Conservation (phyloP, 2,329 filamentous ascomycete genomes). For the Arthrobotrys musiformis region DNA sequence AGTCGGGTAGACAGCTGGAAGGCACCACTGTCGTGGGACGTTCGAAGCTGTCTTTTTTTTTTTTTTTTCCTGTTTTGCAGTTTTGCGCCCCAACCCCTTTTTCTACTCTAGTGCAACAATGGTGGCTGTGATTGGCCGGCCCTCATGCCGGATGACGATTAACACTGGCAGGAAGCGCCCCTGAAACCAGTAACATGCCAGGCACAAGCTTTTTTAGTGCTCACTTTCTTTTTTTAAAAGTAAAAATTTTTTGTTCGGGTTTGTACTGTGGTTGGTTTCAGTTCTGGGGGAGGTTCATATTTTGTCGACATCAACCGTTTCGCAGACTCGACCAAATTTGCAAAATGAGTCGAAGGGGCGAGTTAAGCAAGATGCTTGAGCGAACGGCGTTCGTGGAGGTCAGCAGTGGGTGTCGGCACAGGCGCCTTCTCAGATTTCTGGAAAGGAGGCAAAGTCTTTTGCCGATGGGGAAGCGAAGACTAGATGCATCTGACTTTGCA, state of each 20-base stretch:
- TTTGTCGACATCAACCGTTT: constrained; percentile 50
- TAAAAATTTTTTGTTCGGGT: constrained; percentile 24
- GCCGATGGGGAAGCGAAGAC: constrained; percentile 7
- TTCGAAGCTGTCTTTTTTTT: constrained; percentile 1
- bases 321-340: constrained; percentile 19
- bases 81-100: constrained; percentile 47
- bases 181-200: constrained; percentile 32
- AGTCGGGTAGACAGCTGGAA: neutral
- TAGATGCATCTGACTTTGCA: neutral
- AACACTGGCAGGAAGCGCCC: constrained; percentile 32
- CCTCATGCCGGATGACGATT: constrained; percentile 47
- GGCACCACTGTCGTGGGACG: neutral
- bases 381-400: neutral
- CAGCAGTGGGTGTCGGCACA: constrained; percentile 8
- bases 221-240: constrained; percentile 23
- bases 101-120: constrained; percentile 29
- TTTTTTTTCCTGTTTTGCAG: no score
- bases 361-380: constrained; percentile 20
- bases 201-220: constrained; percentile 20
- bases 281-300: constrained; percentile 34
- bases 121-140: constrained; percentile 42
- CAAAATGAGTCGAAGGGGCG: constrained; percentile 51
- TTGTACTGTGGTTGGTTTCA: constrained; percentile 49
- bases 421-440: constrained; percentile 16
- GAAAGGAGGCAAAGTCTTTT: constrained; percentile 20